Percentiles rank a stretch among this genome's conserved stretches.
Conservation (phyloP, 106 monocot genomes). For the Agapanthus africanus region DNA sequence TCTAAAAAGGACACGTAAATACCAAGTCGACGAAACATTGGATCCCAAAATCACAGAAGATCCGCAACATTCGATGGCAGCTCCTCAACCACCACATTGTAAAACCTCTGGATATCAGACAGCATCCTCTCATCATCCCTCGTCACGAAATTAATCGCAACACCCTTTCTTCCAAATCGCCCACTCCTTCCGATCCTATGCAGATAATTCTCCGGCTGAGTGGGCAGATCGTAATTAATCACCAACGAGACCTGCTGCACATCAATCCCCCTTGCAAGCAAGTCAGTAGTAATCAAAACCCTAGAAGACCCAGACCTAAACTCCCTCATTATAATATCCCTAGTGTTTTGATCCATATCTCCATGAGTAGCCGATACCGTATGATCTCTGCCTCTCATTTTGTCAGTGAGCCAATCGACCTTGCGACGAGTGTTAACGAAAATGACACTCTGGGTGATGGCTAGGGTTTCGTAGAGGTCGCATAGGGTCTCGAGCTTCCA, state of each 20-base stretch:
- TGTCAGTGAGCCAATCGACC: constrained; percentile 58
- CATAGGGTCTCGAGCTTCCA: constrained; percentile 81
- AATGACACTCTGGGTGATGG: constrained; percentile 67
- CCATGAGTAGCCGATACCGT: constrained; percentile 74
- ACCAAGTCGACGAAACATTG: too few relatives aligned
- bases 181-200: constrained; percentile 63
- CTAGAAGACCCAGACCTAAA: constrained; percentile 57
- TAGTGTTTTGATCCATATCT: constrained; percentile 66
- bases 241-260: constrained; percentile 62
- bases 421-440: constrained; percentile 70
- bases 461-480: constrained; percentile 60
- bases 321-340: constrained; percentile 65
- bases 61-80: constrained; percentile 52
- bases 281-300: constrained; percentile 58
- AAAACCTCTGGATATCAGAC: constrained; percentile 58
- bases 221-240: constrained; percentile 58
- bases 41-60: constrained; percentile 20
- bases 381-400: constrained; percentile 69
- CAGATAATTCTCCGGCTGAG: constrained; percentile 69
- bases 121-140: constrained; percentile 54
- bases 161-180: constrained; percentile 60
- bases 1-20: not conserved
- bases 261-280: constrained; percentile 60
- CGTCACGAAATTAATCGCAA: constrained; percentile 60
- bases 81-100: constrained; percentile 59